Percentiles rank a stretch among this genome's conserved stretches.
Evolutionary conservation across 805 yeast genomes (phyloP).

Genomic region (Candida hungchunana): DNA sequence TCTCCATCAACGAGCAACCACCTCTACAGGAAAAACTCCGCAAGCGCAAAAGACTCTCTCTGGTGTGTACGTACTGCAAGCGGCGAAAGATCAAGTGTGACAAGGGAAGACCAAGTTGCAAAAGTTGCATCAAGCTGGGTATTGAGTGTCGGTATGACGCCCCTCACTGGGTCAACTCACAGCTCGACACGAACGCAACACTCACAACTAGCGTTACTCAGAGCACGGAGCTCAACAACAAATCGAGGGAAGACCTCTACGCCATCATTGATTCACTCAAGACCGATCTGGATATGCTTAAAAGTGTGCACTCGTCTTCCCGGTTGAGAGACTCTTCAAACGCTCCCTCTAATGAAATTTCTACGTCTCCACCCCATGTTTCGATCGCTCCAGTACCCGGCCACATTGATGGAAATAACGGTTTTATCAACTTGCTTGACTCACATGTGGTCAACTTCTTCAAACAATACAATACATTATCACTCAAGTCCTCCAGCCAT

Average conservation of each 20-base stretch:
- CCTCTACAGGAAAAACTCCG: no score
- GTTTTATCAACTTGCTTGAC: not conserved
- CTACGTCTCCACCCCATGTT: no score
- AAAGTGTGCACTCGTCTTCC: not conserved
- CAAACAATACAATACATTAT: constrained; percentile 13
- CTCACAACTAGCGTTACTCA: constrained; percentile 2
- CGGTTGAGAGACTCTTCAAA: no score
- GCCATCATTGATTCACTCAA: not conserved
- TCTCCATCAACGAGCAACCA: not conserved
- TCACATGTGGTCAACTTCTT: constrained; percentile 13
- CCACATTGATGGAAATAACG: not conserved
- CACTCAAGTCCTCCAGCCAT: constrained; percentile 17
- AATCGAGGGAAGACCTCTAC: constrained; percentile 6
- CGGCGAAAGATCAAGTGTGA: constrained; percentile 27
- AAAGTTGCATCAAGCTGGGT: constrained; percentile 22
- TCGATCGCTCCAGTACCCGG: not conserved
- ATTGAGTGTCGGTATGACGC: constrained; percentile 15
- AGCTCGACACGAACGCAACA: not conserved
- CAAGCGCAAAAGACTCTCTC: constrained; percentile 29
- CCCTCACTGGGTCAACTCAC: constrained; percentile 8
- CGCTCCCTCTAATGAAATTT: no score
- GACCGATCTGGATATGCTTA: constrained; percentile 1
- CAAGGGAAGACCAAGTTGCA: constrained; percentile 20
- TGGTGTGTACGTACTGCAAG: constrained; percentile 33
- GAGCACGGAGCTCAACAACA: not conserved